Base-by-base conservation (phyloP, 192 early-diverging fungal genomes). In the Powellomyces hirtus region DNA sequence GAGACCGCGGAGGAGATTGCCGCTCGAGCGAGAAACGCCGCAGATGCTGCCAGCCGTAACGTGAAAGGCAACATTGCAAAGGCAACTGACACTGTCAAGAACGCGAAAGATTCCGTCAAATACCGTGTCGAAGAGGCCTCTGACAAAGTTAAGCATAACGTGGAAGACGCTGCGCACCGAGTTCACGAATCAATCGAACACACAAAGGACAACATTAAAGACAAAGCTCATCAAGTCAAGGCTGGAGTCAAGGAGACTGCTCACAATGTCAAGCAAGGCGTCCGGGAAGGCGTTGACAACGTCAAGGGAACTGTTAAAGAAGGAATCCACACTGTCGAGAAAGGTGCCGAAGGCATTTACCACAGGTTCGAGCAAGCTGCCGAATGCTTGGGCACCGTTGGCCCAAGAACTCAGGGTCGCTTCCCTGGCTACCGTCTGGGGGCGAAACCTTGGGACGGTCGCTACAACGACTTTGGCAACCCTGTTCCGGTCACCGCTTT, bases 401-500 rank as follows among this genome's bases (percentile, higher is more conserved):
- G 67, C 2, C 67, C 67, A 20, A 36, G 57, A 0, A 60, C 58
- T 35, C 64, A 52, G 26, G 51, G 51, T 10, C 33, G 30, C n/a
- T 50, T 52, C 31, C 38, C 30, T 31, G 22, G 14, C 20, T n/a
- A 57, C 16, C 59, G 29, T 4, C 34, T 60, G 3, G 36, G 36
- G 18, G 34, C 31, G 36, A 33, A 40, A 29, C 7, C 29, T 42
- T 57, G 71, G 72, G 46, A 61, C 37, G 29, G 10, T 22, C 35
- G 63, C 20, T 59, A 49, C 16, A 38, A 64, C 35, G 61, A 30
- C 26, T 46, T 38, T 5, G 36, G 38, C 3, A 70, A 75, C 49
- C 73, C 68, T 14, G 69, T 71, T 0, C 77, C 77, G 8, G 66
- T 78, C 20, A 75, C 77, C n/a, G 71, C 74, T 11, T 68, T 73